phyloP scores from a whole-genome alignment of 441 rosid species.

The Kokia cookei region DNA sequence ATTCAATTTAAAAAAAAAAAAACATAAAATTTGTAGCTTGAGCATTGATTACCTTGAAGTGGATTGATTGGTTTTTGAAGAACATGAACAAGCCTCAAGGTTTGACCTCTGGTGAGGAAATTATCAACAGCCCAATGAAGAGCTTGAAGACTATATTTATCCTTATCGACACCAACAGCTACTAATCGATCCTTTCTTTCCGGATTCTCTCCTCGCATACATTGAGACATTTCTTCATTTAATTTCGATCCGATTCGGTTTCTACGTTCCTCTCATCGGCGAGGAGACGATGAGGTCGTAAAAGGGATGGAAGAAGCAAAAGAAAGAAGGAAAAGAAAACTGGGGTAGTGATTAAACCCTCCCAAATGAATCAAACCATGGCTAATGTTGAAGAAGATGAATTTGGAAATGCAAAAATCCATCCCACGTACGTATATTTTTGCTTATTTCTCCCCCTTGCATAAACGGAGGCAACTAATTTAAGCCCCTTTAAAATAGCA shows the following conservation, averaged over 20 bases:
- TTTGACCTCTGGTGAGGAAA: conserved; percentile 26
- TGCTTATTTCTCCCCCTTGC: background rate
- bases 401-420: background rate
- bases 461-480: background rate
- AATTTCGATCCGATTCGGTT: background rate
- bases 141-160: conserved; percentile 40
- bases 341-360: background rate
- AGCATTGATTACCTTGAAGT: background rate
- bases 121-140: conserved; percentile 60
- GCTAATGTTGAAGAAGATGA: background rate
- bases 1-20: no score
- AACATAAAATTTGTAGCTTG: background rate
- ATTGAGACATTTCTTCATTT: background rate
- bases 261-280: background rate
- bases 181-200: conserved; percentile 26
- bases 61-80: conserved; percentile 11
- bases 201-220: background rate
- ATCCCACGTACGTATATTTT: background rate
- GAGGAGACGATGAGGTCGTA: background rate
- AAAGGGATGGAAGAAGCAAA: no score
- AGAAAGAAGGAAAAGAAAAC: background rate
- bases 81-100: conserved; percentile 49
- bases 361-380: background rate
- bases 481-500: background rate
- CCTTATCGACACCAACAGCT: conserved; percentile 47